phyloP scores from a whole-genome alignment of 2,329 filamentous ascomycete genomes.

The Aspergillus hortae region DNA sequence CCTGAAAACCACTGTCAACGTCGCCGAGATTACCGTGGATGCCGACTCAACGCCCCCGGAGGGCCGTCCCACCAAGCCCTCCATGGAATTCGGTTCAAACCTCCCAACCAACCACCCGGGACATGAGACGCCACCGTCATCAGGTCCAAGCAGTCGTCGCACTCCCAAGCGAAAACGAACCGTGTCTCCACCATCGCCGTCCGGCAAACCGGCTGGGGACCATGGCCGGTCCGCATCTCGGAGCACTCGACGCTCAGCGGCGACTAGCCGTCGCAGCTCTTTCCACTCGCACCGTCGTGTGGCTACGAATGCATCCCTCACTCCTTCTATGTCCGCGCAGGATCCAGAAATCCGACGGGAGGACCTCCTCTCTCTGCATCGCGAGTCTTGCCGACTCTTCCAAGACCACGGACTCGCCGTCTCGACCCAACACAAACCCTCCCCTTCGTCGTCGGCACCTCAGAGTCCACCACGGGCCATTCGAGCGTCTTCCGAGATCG shows the following conservation, averaged over 20 bases:
- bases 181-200: constrained; percentile 29
- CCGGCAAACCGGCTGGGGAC: constrained; percentile 17
- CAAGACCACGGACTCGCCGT: constrained; percentile 19
- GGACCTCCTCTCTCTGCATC: constrained; percentile 36
- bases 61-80: neutral
- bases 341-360: constrained; percentile 27
- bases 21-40: constrained; percentile 15
- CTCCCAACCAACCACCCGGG: neutral
- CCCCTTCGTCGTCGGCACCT: constrained; percentile 7
- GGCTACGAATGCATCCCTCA: constrained; percentile 20
- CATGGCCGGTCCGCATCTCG: constrained; percentile 33
- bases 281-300: constrained; percentile 27
- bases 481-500: constrained; percentile 12
- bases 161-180: constrained; percentile 20
- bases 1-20: constrained; percentile 17
- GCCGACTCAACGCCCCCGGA: neutral
- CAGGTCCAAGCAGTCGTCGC: constrained; percentile 5
- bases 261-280: constrained; percentile 23
- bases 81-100: neutral
- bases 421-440: neutral
- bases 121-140: neutral
- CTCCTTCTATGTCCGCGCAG: constrained; percentile 19
- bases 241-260: constrained; percentile 28
- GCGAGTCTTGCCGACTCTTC: constrained; percentile 41
- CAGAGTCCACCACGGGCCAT: constrained; percentile 2